A percentile compares a stretch with the other conserved stretches of the same genome.
These are phyloP conservation scores for Rhodosporidiobolus sp. DNA, from an alignment of 768 basidiomycete genomes.

Conservation along the genomic window DNA sequence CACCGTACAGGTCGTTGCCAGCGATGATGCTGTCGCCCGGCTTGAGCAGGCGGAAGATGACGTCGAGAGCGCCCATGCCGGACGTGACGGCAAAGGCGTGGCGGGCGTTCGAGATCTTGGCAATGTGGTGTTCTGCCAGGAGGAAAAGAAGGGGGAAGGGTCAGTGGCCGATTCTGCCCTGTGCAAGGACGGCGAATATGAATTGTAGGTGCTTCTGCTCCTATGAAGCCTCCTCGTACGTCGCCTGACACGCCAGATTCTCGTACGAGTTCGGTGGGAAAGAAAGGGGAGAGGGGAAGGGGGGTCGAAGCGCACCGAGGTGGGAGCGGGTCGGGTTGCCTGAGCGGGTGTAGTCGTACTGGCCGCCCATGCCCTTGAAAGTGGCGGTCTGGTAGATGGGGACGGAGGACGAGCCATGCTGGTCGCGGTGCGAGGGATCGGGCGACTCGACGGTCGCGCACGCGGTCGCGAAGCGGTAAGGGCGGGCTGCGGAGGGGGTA, in stretches of 20 bases:
- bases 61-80: conserved; percentile 96
- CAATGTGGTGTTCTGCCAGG: conserved; percentile 85
- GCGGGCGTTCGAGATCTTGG: conserved; percentile 87
- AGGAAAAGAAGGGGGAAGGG: neutral
- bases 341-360: conserved; percentile 87
- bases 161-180: neutral
- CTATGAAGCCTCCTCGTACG: too few species aligned
- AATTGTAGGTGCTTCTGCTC: too few species aligned
- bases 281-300: too few species aligned
- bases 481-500: neutral
- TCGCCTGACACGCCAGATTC: too few species aligned
- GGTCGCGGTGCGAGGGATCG: conserved; percentile 72
- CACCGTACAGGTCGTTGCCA: conserved; percentile 89
- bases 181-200: too few species aligned
- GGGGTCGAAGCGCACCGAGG: conserved; percentile 75
- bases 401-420: conserved; percentile 87
- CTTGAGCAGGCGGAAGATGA: conserved; percentile 87
- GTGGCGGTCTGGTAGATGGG: conserved; percentile 98
- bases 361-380: conserved; percentile 84
- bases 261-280: too few species aligned
- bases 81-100: conserved; percentile 91
- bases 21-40: conserved; percentile 94
- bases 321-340: conserved; percentile 96
- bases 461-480: conserved; percentile 38
- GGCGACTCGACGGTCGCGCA: conserved; percentile 84